Percentiles rank a stretch among this genome's conserved stretches.
Evolutionary conservation across 331 rosid genomes (phyloP).

Genomic region (Quercus phellos): DNA sequence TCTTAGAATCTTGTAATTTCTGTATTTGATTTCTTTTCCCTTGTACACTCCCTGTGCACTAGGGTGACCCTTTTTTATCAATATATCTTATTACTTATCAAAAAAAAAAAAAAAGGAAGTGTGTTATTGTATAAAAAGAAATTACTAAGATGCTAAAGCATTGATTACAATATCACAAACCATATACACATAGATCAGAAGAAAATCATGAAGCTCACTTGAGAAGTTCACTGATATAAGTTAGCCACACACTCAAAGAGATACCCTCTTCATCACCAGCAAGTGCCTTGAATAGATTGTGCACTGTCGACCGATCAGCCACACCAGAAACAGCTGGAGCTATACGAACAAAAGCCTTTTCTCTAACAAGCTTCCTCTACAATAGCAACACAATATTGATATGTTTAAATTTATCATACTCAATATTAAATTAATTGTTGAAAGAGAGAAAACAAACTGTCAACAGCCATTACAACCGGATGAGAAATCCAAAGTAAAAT

Average conservation of each 20-base stretch:
- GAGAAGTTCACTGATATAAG: slow-evolving; percentile 73
- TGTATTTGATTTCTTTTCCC: no score
- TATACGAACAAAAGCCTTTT: slow-evolving; percentile 81
- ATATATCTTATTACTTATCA: no score
- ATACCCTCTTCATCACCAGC: slow-evolving; percentile 72
- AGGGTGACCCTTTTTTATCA: no score
- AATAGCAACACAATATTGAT: slow-evolving; percentile 21
- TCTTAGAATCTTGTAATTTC: no score
- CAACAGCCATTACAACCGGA: neutral
- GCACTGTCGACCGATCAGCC: slow-evolving; percentile 68
- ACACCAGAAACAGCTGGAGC: slow-evolving; percentile 88
- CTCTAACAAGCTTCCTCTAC: slow-evolving; percentile 68
- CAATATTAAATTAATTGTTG: slow-evolving; percentile 10
- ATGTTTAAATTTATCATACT: slow-evolving; percentile 7
- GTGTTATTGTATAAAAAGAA: neutral
- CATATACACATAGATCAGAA: slow-evolving; percentile 4
- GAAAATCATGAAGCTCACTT: slow-evolving; percentile 46
- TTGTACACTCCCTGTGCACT: no score
- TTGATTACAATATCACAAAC: slow-evolving; percentile 5
- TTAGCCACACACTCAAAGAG: slow-evolving; percentile 71
- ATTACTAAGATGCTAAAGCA: neutral
- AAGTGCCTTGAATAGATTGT: slow-evolving; percentile 80
- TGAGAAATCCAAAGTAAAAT: neutral
- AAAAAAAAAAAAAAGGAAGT: neutral
- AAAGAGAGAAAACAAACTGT: slow-evolving; percentile 1